Conservation (phyloP, 192 early-diverging fungal species). For the Rhizophagus clarus region DNA sequence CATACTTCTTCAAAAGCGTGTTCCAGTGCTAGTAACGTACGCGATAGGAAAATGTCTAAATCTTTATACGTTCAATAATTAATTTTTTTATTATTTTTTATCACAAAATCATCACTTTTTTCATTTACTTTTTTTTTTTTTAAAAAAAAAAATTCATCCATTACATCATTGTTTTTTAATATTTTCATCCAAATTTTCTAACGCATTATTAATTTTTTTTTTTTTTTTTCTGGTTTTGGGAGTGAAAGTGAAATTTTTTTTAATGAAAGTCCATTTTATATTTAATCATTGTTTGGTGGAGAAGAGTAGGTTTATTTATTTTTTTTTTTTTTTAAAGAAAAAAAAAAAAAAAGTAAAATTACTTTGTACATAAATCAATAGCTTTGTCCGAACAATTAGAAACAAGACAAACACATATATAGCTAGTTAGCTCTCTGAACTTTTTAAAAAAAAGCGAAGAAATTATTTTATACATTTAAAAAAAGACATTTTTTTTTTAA, state of each 20-base stretch:
- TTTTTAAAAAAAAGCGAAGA: too few relatives aligned
- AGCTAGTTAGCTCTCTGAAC: too few relatives aligned
- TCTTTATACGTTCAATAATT: slow-evolving; percentile 12
- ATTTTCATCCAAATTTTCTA: not conserved
- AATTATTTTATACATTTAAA: too few relatives aligned
- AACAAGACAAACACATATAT: too few relatives aligned
- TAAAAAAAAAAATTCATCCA: too few relatives aligned
- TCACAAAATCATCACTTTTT: not conserved
- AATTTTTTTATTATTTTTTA: not conserved
- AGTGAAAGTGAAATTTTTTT: too few relatives aligned
- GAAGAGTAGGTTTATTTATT: not conserved
- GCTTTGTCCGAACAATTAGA: not conserved
- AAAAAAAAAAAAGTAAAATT: not conserved
- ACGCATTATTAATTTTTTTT: not conserved
- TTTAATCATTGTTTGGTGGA: not conserved
- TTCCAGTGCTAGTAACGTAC: not conserved
- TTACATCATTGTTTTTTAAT: not conserved
- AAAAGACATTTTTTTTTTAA: not conserved
- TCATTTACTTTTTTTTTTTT: too few relatives aligned
- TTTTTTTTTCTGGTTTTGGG: too few relatives aligned
- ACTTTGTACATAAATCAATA: not conserved
- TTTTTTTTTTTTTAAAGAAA: not conserved
- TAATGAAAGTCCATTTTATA: too few relatives aligned
- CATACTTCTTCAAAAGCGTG: not conserved
- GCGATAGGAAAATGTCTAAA: not conserved